Evolutionary conservation across 2,329 filamentous ascomycete genomes (phyloP), one percentile per base, ranked within the genome.

Genomic region (Fusarium marasasianum): DNA sequence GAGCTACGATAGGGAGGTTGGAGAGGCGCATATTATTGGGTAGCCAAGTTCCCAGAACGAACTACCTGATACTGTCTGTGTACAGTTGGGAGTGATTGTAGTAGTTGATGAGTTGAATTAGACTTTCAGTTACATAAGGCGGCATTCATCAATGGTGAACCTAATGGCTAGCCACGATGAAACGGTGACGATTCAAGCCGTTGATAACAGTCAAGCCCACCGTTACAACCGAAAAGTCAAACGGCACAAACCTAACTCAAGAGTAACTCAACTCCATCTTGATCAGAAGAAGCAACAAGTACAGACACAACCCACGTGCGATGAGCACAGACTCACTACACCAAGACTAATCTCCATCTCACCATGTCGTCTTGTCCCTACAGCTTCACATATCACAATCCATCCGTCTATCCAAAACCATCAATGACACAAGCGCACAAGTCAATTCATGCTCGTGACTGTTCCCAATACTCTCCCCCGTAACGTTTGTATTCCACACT

Each of bases 261-360:
- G 58, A 43, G 48, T 60, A 61, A 62, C 33, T 40, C 29, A 41
- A 59, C 33, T 40, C 29, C 31, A 43, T 24, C 10, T 47, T 50
- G 24, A 60, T 51, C 41, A 45, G 51, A 45, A 63, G 35, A 11
- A 62, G 44, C 20, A 75, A 66, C 14, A 65, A 15, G 40, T 29
- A 69, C 58, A 73, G 10, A 15, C 71, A 69, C 55, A 57, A 69
- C 62, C 63, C 63, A 72, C 62, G 62, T 74, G 66, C 51, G 44
- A 40, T 43, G 35, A 51, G 45, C 55, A 64, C 61, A 68, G 50
- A 55, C 31, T n/a, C 43, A 59, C 63, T 59, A 44, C 71, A 59
- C 53, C 59, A 48, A 69, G 58, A 26, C 69, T 48, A 56, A 67
- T 48, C 59, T 51, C 59, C 33, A 54, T 54, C 41, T 43, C 41